phyloP scores from a whole-genome alignment of 495 filamentous ascomycete species.

The Saxispiralis lemnorum region DNA sequence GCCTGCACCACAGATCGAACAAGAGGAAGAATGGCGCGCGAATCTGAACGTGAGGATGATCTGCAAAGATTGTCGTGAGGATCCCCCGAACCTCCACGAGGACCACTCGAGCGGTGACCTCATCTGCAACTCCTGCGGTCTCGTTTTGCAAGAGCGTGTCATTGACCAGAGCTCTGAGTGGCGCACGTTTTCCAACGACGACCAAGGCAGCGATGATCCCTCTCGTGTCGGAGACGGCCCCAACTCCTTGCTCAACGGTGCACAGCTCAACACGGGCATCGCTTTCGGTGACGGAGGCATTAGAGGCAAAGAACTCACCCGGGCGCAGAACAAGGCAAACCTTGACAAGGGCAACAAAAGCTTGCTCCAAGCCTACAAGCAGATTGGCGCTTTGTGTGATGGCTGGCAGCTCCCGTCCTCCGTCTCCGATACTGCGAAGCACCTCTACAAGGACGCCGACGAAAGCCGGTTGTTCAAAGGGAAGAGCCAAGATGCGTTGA shows the following conservation, averaged over 20 bases:
- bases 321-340: conserved; percentile 69
- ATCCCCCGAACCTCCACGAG: conserved; percentile 78
- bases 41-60: conserved; percentile 71
- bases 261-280: conserved; percentile 82
- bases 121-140: conserved; percentile 76
- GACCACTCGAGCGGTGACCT: conserved; percentile 84
- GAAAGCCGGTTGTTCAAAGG: conserved; percentile 87
- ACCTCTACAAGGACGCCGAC: conserved; percentile 82
- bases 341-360: conserved; percentile 73
- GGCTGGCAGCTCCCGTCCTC: conserved; percentile 61
- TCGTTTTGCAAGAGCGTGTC: conserved; percentile 79
- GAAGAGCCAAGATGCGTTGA: conserved; percentile 83
- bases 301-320: conserved; percentile 59
- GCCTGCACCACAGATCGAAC: conserved; percentile 5
- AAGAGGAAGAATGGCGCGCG: conserved; percentile 38
- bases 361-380: conserved; percentile 65
- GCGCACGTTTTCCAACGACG: conserved; percentile 96
- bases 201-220: conserved; percentile 82
- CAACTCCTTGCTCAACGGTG: conserved; percentile 74
- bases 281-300: conserved; percentile 53
- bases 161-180: conserved; percentile 94
- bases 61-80: conserved; percentile 79
- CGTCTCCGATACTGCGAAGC: conserved; percentile 73
- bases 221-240: conserved; percentile 89
- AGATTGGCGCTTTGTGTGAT: conserved; percentile 78